Evolutionary conservation across 2,329 filamentous ascomycete genomes (phyloP).

Genomic region (Pseudonectria foliicola): DNA sequence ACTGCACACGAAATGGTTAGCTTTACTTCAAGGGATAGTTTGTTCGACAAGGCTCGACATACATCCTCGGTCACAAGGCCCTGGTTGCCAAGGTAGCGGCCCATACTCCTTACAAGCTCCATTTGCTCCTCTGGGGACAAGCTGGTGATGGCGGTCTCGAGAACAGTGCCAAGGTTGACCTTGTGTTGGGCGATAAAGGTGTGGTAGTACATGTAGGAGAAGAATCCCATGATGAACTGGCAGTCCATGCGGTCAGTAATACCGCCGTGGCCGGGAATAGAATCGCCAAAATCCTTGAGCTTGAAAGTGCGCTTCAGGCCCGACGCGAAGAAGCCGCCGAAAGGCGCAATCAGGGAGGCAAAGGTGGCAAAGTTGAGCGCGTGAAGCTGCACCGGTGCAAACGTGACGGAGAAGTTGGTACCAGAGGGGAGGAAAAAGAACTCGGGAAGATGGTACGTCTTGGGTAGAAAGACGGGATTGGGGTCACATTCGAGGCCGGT

Average conservation of each 20-base stretch:
- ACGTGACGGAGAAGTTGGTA: slow-evolving; percentile 57
- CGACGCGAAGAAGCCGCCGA: slow-evolving; percentile 96
- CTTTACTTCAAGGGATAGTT: neutral
- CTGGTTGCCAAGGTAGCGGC: slow-evolving; percentile 59
- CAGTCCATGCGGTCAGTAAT: slow-evolving; percentile 99
- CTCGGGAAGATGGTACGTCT: slow-evolving; percentile 64
- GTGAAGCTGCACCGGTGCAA: slow-evolving; percentile 89
- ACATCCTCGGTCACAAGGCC: slow-evolving; percentile 34
- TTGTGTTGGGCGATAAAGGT: slow-evolving; percentile 91
- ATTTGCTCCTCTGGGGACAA: slow-evolving; percentile 82
- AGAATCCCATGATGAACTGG: slow-evolving; percentile 99
- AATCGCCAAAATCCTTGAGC: slow-evolving; percentile 99
- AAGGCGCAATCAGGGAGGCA: slow-evolving; percentile 91
- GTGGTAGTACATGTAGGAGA: slow-evolving; percentile 97
- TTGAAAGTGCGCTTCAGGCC: slow-evolving; percentile 98
- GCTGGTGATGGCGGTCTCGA: slow-evolving; percentile 89
- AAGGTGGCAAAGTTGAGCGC: slow-evolving; percentile 86
- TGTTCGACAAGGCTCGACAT: slow-evolving; percentile 6
- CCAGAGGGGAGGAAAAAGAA: slow-evolving; percentile 63
- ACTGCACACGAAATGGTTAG: slow-evolving; percentile 12
- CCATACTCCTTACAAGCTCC: slow-evolving; percentile 63
- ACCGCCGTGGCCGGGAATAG: slow-evolving; percentile 92
- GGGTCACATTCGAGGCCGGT: slow-evolving; percentile 83
- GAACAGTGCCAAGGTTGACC: slow-evolving; percentile 74
- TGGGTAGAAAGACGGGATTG: slow-evolving; percentile 84